A percentile compares a stretch with the other conserved stretches of the same genome.
Evolutionary conservation across 352 stramenopile genomes (phyloP).

Genomic region (Stramenopiles sp.): DNA sequence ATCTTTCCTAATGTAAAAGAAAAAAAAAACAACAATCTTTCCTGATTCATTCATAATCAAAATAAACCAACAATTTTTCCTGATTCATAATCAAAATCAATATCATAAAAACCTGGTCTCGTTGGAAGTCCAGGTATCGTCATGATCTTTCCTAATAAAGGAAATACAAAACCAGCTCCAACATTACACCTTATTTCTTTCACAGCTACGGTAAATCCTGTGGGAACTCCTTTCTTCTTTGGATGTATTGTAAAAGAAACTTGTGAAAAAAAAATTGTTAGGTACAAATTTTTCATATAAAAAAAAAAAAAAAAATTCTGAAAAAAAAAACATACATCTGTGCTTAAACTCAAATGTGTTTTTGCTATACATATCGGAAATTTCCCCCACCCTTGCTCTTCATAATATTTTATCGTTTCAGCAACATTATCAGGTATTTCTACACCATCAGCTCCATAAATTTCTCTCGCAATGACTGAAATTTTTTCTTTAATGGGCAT

Average conservation of each 20-base stretch:
- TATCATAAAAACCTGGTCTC: conserved; percentile 83
- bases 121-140: conserved; percentile 91
- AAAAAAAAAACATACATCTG: too few species aligned
- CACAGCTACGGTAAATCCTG: conserved; percentile 57
- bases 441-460: conserved; percentile 72
- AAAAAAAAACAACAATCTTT: too few species aligned
- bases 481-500: conserved; percentile 70
- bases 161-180: conserved; percentile 76
- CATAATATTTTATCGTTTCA: conserved; percentile 64
- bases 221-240: conserved; percentile 59
- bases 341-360: conserved; percentile 87
- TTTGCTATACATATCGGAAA: conserved; percentile 87
- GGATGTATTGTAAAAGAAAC: too few species aligned
- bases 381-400: conserved; percentile 26
- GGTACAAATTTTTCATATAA: too few species aligned
- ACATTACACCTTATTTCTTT: conserved; percentile 67
- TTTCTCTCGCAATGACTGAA: conserved; percentile 61
- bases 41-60: too few species aligned
- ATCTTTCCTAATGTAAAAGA: too few species aligned
- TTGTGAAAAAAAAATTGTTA: too few species aligned
- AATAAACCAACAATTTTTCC: conserved; percentile 84
- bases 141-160: conserved; percentile 83
- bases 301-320: too few species aligned
- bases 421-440: conserved; percentile 64
- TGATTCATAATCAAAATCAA: conserved; percentile 69